Base-by-base conservation (phyloP, 805 yeast species). In the Metschnikowia shivogae region DNA sequence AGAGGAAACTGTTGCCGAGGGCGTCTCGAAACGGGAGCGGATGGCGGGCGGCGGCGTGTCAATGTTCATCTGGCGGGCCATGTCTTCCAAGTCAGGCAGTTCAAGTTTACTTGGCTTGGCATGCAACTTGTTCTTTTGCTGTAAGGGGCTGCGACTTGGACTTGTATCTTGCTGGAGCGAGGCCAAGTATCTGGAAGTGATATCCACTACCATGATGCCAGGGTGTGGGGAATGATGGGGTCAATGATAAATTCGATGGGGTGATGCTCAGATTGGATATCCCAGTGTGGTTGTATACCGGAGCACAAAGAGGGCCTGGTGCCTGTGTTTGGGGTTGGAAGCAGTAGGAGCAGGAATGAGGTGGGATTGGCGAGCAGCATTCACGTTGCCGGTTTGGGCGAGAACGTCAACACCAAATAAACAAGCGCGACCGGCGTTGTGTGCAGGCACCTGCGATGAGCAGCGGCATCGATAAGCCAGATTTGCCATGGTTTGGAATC, bases 1-100 rank as follows among this genome's bases (percentile, higher is more conserved):
- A 5, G 72, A 63, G 2, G 72, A 65, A 4, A 71, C 68, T 0
- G 74, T 71, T 1, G 69, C 75, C 10, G 73, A 68, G 2, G 73
- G 72, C 0, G 72, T 59, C 42, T 69, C 74, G 45, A 64, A 71
- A 33, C 62, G 59, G 0, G 67, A 52, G 34, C 68, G 56, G 12
- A 68, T 52, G 17, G 58, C 63, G 4, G 62, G 55, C 28, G 49
- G 10, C 1, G 61, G 50, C 2, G 64, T 54, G 13, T 59, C 58
- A 14, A 66, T 49, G 42, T 65, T 60, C 48, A 71, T 54, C 50
- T 71, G 67, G 36, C 62, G 57, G 11, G 75, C 74, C 38, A 71
- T 55, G 14, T 54, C 62, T 34, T 71, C 76, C 43, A 71, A 56
- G 46, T 71, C 75, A 28, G 54, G 48, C 13, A 52, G 48, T 5